Evolutionary conservation across 352 stramenopile genomes (phyloP).

Genomic region (Discostella stelligera): DNA sequence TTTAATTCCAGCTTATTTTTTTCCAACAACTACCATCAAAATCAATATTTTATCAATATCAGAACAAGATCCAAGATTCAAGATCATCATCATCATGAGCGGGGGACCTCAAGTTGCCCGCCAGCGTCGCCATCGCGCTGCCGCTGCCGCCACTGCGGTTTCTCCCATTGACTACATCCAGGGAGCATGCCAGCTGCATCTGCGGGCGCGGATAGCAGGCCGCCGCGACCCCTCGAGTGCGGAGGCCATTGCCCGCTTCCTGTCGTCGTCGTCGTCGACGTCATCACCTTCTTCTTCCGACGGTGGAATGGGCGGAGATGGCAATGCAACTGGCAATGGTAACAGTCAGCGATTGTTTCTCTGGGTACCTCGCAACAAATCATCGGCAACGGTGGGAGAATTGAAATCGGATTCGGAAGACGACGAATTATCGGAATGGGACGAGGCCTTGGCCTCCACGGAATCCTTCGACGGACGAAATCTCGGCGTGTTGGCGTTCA

Average conservation of each 20-base stretch:
- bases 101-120: too few relatives aligned
- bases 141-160: too few relatives aligned
- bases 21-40: too few relatives aligned
- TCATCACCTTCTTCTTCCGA: neutral
- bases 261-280: constrained; percentile 14
- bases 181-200: constrained; percentile 45
- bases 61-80: neutral
- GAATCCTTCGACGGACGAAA: constrained; percentile 52
- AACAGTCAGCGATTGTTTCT: constrained; percentile 42
- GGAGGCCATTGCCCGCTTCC: constrained; percentile 37
- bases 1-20: too few relatives aligned
- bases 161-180: constrained; percentile 55
- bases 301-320: neutral
- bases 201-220: constrained; percentile 25
- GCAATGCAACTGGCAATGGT: neutral
- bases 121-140: neutral
- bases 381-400: neutral
- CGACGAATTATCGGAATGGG: constrained; percentile 16
- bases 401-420: neutral
- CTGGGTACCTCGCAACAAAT: constrained; percentile 40
- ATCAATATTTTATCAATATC: too few relatives aligned
- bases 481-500: constrained; percentile 53
- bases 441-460: constrained; percentile 50
- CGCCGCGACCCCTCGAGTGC: constrained; percentile 6
- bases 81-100: neutral